Evolutionary conservation across 2,329 filamentous ascomycete species (phyloP), one percentile per base, ranked within the genome.

Genomic region (Clonostachys rosea): DNA sequence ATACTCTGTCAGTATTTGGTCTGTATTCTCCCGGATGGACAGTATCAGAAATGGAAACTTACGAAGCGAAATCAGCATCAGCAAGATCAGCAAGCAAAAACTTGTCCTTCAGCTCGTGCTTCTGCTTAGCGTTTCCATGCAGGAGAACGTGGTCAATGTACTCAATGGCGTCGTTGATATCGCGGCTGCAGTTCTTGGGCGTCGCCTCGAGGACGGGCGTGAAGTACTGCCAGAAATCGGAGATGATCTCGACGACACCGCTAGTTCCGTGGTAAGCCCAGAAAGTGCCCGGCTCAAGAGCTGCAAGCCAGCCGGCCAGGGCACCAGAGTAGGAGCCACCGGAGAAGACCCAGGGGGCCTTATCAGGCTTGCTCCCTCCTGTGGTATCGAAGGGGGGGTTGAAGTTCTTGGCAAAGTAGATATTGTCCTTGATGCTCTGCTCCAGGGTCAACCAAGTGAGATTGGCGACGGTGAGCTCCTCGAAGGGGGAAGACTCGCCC

Each of bases 241-340:
- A 82, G 49, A 91, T 85, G 5, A 88, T 86, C 54, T 83, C 77
- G 0, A 86, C 86, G 2, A 91, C 86, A 3, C 86, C 89, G 1
- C 86, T 91, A 0, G 86, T 89, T 0, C 84, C 83, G 43, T 94
- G 89, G 8, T 86, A 79, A 4, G 78, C 89, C 76, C 79, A 91
- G 63, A 87, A 91, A 9, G 84, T 71, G 37, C 90, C 83, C 0
- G 89, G 89, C 58, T 91, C 91, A 12, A 84, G 64, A 42, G 82
- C 78, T 16, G 87, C 79, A 42, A 89, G 64, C 61, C 92, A 88
- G 0, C 87, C 87, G 9, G 83, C 83, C 53, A 90, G 84, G 1
- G 84, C 84, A 13, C 89, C 89, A 2, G 87, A 83, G 59, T 94
- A 94, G 0, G 85, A 89, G 7, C 88, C 88, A 5, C 89, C 89